A percentile compares a stretch with the other conserved stretches of the same genome.
These are phyloP conservation scores for Naganishia onofrii DNA, from an alignment of 768 basidiomycete species.

Conservation along the genomic window DNA sequence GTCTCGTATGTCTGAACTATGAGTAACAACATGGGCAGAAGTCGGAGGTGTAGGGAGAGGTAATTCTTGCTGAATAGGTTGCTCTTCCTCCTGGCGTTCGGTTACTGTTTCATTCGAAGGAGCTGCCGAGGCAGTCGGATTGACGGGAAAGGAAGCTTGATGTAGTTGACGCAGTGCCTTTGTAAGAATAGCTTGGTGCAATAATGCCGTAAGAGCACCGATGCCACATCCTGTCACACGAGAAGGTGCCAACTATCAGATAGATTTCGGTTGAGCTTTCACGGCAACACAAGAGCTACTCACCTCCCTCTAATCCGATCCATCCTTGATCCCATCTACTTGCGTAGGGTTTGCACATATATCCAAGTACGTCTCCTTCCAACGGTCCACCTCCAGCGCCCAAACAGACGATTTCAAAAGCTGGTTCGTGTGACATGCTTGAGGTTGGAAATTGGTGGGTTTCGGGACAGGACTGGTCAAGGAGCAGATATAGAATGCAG, in stretches of 20 bases:
- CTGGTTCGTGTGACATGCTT: conserved; percentile 4
- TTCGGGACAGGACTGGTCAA: no score
- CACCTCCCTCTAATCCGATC: conserved; percentile 83
- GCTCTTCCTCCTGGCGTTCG: conserved; percentile 48
- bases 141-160: conserved; percentile 33
- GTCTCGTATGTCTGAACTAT: neutral
- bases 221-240: conserved; percentile 71
- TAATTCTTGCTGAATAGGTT: neutral
- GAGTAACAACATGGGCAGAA: neutral
- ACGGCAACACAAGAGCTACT: conserved; percentile 36
- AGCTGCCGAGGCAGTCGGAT: conserved; percentile 18
- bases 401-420: conserved; percentile 52
- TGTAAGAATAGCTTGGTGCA: conserved; percentile 56
- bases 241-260: neutral
- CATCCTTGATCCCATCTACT: conserved; percentile 75
- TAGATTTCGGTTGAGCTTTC: neutral
- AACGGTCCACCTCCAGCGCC: conserved; percentile 85
- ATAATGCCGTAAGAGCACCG: conserved; percentile 62
- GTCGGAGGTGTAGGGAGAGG: neutral
- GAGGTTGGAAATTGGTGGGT: neutral
- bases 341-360: conserved; percentile 72
- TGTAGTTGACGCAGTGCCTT: conserved; percentile 24
- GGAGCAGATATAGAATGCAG: neutral
- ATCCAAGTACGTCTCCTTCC: conserved; percentile 86
- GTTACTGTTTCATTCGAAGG: conserved; percentile 49